Percentiles rank a stretch among this genome's conserved stretches.
phyloP scores from a whole-genome alignment of 805 yeast genomes.

The Schizosaccharomyces osmophilus region DNA sequence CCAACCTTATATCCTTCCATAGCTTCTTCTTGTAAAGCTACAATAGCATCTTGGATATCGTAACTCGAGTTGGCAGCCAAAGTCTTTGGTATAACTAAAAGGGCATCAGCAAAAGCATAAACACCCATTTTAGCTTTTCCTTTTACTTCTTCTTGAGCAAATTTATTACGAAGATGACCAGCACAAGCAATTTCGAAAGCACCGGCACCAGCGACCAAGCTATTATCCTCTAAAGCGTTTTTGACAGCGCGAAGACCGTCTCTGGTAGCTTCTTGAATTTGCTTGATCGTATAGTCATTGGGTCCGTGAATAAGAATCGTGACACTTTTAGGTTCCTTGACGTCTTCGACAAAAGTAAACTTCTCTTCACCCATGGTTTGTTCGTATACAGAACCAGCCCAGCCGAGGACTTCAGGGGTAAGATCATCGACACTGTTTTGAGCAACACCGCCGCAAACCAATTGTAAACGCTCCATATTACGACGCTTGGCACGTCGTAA shows the following conservation, averaged over 20 bases:
- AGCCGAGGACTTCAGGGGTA: constrained; percentile 55
- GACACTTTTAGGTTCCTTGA: constrained; percentile 66
- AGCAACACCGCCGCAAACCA: constrained; percentile 91
- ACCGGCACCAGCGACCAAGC: constrained; percentile 91
- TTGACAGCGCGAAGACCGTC: constrained; percentile 91
- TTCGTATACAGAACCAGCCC: constrained; percentile 75
- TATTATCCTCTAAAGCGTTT: constrained; percentile 63
- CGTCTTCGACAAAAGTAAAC: constrained; percentile 81
- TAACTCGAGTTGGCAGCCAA: constrained; percentile 78
- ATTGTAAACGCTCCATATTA: constrained; percentile 93
- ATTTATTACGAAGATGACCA: constrained; percentile 30
- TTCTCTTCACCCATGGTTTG: constrained; percentile 91
- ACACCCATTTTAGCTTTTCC: constrained; percentile 81
- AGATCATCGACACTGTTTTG: constrained; percentile 92
- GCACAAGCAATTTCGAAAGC: constrained; percentile 75
- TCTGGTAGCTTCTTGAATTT: constrained; percentile 88
- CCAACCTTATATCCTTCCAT: constrained; percentile 51
- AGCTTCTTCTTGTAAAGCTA: constrained; percentile 72
- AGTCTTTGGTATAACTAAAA: constrained; percentile 79
- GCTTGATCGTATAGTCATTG: constrained; percentile 65
- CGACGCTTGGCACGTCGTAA: constrained; percentile 95
- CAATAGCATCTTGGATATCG: constrained; percentile 72
- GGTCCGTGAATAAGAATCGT: constrained; percentile 86
- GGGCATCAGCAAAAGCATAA: constrained; percentile 78
- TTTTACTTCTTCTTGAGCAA: constrained; percentile 34